A percentile compares a stretch with the other conserved stretches of the same genome.
phyloP scores from a whole-genome alignment of 257 asterid genomes.

The Penstemon eatonii region DNA sequence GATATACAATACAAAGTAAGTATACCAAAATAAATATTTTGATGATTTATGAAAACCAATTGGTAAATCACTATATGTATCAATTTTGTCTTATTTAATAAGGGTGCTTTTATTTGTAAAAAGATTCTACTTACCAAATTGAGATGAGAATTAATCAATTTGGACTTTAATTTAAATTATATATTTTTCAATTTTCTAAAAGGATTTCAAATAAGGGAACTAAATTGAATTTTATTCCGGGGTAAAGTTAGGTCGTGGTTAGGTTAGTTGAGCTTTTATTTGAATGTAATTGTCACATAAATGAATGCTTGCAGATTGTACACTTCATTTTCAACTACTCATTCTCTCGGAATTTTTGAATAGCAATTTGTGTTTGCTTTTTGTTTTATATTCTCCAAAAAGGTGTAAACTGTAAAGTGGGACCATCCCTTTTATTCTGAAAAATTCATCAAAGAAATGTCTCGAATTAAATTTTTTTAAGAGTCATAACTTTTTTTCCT shows the following conservation, averaged over 20 bases:
- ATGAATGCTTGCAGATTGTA: no score
- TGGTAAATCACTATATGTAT: background rate
- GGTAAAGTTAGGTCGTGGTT: constrained; percentile 11
- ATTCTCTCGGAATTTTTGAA: background rate
- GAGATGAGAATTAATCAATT: background rate
- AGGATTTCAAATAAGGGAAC: background rate
- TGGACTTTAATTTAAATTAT: background rate
- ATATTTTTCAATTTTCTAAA: background rate
- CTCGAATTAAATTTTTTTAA: no score
- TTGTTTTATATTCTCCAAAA: constrained; percentile 2
- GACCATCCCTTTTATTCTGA: no score
- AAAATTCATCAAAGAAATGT: no score
- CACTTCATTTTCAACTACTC: background rate
- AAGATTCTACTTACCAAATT: background rate
- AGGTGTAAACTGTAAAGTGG: background rate
- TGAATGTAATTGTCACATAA: background rate
- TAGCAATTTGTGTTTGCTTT: constrained; percentile 2
- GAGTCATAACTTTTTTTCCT: no score
- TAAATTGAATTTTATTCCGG: background rate
- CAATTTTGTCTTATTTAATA: background rate
- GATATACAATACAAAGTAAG: no score
- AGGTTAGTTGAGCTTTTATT: constrained; percentile 8
- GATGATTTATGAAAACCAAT: background rate
- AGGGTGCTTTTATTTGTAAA: background rate
- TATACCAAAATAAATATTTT: no score